Evolutionary conservation across 2,329 filamentous ascomycete genomes (phyloP), one percentile per base, ranked within the genome.

Genomic region (Hirsutella minnesotensis): DNA sequence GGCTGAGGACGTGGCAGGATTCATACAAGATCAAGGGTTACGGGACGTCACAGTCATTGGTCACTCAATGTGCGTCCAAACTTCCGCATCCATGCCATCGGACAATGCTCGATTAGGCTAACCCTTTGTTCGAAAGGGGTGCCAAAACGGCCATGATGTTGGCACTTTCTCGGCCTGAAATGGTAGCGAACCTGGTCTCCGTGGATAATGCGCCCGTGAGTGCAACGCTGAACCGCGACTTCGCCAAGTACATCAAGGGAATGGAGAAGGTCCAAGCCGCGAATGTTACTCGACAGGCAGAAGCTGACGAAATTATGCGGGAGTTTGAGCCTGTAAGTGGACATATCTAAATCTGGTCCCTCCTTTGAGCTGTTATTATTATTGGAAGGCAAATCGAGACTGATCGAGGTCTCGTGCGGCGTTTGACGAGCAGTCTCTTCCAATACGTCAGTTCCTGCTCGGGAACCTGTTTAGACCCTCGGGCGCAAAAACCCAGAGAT

Each of bases 161-260:
- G 45, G 87, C 87, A 3, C 74, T 96, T 30, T 69, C 74, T 36
- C 72, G 77, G 1, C 86, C 86, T 0, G 67, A 76, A 5, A 65
- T 79, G 3, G 72, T 95, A 45, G 69, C 73, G 15, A 77, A 82
- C 52, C 67, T 96, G 41, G 74, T 95, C 22, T 74, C 87, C 2
- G 88, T 96, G 12, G 90, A 96, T 66, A 96, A 96, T 58, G 87
- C 89, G 4, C 90, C 90, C 2, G 73, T 94, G 9, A 87, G 94
- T 58, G 84, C 83, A 13, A 73, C 76, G 0, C 71, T 96, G 3
- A 74, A 77, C 48, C 77, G 74, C 48, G 77, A 83, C 55, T 96
- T 96, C 58, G 76, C 71, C 3, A 78, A 77, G 47, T 96, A 95
- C 62, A 72, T 94, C 19, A 76, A 78, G 42, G 90, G 79, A 45